Evolutionary conservation across 305 asterid genomes (phyloP), one percentile per base, ranked within the genome.

Genomic region (Euphrasia arctica): DNA sequence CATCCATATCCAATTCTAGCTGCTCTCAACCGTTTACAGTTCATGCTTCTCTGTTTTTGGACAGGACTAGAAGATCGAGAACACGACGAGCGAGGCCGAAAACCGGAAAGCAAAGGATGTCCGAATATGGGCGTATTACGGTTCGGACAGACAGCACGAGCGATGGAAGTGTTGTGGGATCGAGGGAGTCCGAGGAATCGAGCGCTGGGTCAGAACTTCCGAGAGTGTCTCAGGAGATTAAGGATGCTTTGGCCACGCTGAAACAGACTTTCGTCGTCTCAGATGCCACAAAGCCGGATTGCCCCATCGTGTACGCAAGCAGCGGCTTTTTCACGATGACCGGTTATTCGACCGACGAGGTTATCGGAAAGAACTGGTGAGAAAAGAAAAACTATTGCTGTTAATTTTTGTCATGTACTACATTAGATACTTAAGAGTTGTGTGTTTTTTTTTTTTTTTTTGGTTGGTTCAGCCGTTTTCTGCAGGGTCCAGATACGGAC

Each of bases 241-340:
- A 28, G 77, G 88, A 28, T 84, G 86, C 72, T 87, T 85, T 69
- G 88, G 78, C 82, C 28, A 63, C 75, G 22, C 67, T 92, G 62
- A 94, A 92, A 60, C 98, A 92, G 84, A 90, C 98, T 28, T 92
- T 92, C 49, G 97, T 90, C 0, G 98, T 92, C 58, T 92, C 98
- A 6, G 98, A 92, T 82, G 97, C 97, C 9, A 92, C 97, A 3
- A 92, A 87, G 74, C 97, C 95, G 0, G 98, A 90, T 47, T 85
- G 90, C 74, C 98, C 97, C 5, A 92, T 92, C 59, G 63, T 92
- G 84, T 92, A 85, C 77, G 96, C 96, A 36, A 92, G 98, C 72
- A 84, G 94, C 73, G 98, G 98, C 65, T 92, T 92, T 72, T 92
- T 90, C 75, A 73, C 74, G 29, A 85, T 87, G 89, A 92, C 98